Percentiles rank a stretch among this genome's conserved stretches.
phyloP scores from a whole-genome alignment of 2,329 filamentous ascomycete species.

The Diaporthe humulicola region DNA sequence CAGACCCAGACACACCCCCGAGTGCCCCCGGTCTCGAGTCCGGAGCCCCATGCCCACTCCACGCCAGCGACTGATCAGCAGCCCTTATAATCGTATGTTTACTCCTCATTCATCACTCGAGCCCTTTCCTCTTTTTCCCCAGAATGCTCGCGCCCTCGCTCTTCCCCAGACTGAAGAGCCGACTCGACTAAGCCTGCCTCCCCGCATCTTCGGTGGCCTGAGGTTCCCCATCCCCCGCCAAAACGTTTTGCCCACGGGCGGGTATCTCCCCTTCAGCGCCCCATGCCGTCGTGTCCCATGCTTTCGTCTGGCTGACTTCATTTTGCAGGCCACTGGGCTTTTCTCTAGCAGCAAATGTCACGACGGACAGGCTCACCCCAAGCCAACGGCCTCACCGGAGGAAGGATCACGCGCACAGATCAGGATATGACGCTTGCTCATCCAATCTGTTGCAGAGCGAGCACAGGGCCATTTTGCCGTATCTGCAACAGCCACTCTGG shows the following conservation, averaged over 20 bases:
- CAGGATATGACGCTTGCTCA: constrained; percentile 25
- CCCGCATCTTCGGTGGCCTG: constrained; percentile 26
- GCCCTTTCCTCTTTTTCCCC: constrained; percentile 29
- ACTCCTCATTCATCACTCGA: constrained; percentile 34
- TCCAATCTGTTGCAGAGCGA: constrained; percentile 15
- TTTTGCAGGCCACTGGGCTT: constrained; percentile 30
- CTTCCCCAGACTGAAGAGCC: constrained; percentile 35
- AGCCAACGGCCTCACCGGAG: background rate
- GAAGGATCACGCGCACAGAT: constrained; percentile 27
- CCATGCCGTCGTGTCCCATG: background rate
- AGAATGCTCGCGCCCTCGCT: constrained; percentile 21
- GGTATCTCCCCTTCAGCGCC: background rate
- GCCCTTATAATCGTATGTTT: constrained; percentile 41
- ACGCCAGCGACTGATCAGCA: constrained; percentile 37
- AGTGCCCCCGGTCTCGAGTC: constrained; percentile 28
- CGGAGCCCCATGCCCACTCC: constrained; percentile 36
- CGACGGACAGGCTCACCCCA: constrained; percentile 39
- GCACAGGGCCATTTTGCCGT: background rate
- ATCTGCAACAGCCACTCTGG: constrained; percentile 1
- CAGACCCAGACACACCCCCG: constrained; percentile 27
- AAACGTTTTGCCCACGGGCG: background rate
- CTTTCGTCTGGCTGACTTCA: constrained; percentile 21
- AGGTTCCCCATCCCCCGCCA: constrained; percentile 30
- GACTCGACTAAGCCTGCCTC: constrained; percentile 28
- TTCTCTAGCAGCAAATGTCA: constrained; percentile 3